phyloP scores from a whole-genome alignment of 2,329 filamentous ascomycete genomes.

The Cladosporium sp. region DNA sequence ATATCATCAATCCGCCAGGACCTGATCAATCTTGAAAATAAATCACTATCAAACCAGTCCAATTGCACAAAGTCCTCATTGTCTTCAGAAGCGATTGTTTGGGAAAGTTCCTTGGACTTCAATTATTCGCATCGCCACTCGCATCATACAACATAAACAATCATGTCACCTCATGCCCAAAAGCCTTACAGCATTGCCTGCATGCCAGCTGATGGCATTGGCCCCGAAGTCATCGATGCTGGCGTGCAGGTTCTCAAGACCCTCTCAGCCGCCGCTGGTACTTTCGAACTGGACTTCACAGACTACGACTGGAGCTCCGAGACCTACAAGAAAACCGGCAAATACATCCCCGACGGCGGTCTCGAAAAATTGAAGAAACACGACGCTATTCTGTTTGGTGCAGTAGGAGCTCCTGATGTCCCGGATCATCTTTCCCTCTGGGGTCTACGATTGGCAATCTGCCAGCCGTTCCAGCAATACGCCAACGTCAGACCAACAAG shows the following conservation, averaged over 20 bases:
- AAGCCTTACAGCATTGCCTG: slow-evolving; percentile 51
- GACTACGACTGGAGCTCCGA: slow-evolving; percentile 64
- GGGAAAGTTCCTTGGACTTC: too few relatives aligned
- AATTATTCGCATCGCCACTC: background rate
- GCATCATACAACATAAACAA: background rate
- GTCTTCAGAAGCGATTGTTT: too few relatives aligned
- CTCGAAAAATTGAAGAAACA: slow-evolving; percentile 54
- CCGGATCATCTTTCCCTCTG: slow-evolving; percentile 51
- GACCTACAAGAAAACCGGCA: slow-evolving; percentile 60
- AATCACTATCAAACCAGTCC: too few relatives aligned
- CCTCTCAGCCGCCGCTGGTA: slow-evolving; percentile 46
- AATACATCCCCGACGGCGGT: slow-evolving; percentile 59
- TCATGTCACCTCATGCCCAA: slow-evolving; percentile 23
- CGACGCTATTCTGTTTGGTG: slow-evolving; percentile 64
- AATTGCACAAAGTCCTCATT: too few relatives aligned
- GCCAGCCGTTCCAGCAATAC: slow-evolving; percentile 52
- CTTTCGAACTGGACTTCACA: slow-evolving; percentile 57
- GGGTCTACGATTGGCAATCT: slow-evolving; percentile 52
- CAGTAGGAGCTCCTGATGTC: slow-evolving; percentile 56
- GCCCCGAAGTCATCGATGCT: slow-evolving; percentile 61
- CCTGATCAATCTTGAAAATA: background rate
- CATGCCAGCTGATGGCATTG: slow-evolving; percentile 66
- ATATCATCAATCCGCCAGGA: background rate
- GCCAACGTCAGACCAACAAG: slow-evolving; percentile 56
- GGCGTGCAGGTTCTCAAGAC: slow-evolving; percentile 58